Evolutionary conservation across 2,329 filamentous ascomycete species (phyloP).

Genomic region (Paraphaeosphaeria sporulosa): DNA sequence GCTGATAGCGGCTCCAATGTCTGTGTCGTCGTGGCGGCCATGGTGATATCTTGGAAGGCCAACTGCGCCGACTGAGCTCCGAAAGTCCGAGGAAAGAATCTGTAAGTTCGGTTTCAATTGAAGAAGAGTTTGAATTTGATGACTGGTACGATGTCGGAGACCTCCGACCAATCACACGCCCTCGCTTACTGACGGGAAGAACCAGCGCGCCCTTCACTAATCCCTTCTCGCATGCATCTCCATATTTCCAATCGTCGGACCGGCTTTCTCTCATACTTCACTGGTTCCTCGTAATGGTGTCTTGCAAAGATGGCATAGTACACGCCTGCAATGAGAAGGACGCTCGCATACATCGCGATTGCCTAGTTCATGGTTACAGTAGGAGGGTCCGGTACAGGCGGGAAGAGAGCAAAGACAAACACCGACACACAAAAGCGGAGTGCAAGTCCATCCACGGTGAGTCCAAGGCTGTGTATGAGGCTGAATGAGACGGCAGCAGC

Average conservation of each 20-base stretch:
- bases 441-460: constrained; percentile 51
- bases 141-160: not conserved
- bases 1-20: not conserved
- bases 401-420: constrained; percentile 54
- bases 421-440: constrained; percentile 48
- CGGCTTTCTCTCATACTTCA: constrained; percentile 22
- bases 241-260: not conserved
- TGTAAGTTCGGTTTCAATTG: not conserved
- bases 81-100: too few relatives aligned
- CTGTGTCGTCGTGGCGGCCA: not conserved
- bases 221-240: not conserved
- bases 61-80: not conserved
- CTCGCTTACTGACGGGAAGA: not conserved
- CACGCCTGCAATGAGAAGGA: constrained; percentile 49
- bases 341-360: constrained; percentile 51
- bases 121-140: not conserved
- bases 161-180: not conserved
- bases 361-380: constrained; percentile 55
- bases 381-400: constrained; percentile 26
- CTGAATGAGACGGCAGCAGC: constrained; percentile 54
- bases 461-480: constrained; percentile 51
- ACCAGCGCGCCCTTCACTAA: constrained; percentile 1
- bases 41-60: not conserved
- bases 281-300: constrained; percentile 45
- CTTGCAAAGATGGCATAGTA: constrained; percentile 51